phyloP scores from a whole-genome alignment of 805 yeast species.

The Saturnispora diversa region DNA sequence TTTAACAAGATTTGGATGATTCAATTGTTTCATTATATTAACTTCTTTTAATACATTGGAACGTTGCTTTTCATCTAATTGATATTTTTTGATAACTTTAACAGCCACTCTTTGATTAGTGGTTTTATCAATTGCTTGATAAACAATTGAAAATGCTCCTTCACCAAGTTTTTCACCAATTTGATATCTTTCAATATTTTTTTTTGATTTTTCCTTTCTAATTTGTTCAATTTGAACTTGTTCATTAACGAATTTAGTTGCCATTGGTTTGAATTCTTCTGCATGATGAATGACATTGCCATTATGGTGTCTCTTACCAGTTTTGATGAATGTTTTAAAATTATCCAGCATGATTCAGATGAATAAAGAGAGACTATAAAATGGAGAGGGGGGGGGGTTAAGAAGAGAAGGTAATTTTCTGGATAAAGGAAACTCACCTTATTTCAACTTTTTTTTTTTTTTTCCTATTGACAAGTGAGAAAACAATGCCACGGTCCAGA shows the following conservation, averaged over 20 bases:
- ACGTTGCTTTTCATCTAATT: conserved; percentile 52
- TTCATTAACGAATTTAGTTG: conserved; percentile 28
- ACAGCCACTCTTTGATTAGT: conserved; percentile 41
- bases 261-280: conserved; percentile 27
- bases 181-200: conserved; percentile 32
- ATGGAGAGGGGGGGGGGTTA: no score
- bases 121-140: conserved; percentile 36
- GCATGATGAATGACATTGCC: conserved; percentile 12
- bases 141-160: conserved; percentile 53
- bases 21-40: conserved; percentile 58
- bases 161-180: conserved; percentile 46
- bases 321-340: neutral
- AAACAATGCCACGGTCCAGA: no score
- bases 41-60: conserved; percentile 76
- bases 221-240: conserved; percentile 23
- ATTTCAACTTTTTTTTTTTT: no score
- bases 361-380: no score
- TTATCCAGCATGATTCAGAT: neutral
- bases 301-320: conserved; percentile 5
- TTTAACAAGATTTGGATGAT: conserved; percentile 55
- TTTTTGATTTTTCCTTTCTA: conserved; percentile 17
- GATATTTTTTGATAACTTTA: conserved; percentile 59
- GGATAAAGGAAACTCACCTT: no score
- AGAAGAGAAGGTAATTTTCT: no score
- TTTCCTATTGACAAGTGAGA: no score